Evolutionary conservation across 2,329 filamentous ascomycete species (phyloP).

Genomic region (Botrytis paeoniae): DNA sequence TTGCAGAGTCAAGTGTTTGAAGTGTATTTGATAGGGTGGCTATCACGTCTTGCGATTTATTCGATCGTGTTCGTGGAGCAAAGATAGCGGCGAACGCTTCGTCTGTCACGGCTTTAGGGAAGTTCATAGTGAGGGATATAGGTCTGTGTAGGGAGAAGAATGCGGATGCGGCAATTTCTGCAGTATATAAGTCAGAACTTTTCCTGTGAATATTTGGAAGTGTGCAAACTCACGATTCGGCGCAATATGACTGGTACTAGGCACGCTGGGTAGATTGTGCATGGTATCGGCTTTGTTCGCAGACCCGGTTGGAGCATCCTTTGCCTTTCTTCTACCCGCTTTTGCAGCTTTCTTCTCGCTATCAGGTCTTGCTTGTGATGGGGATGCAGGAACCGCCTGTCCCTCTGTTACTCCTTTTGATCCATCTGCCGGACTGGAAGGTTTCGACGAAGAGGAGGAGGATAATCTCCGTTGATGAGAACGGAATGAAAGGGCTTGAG

Average conservation of each 20-base stretch:
- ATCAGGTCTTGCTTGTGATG: conserved; percentile 28
- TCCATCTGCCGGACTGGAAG: conserved; percentile 40
- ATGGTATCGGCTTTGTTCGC: conserved; percentile 45
- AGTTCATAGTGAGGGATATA: conserved; percentile 80
- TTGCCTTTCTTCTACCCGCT: conserved; percentile 52
- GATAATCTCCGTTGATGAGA: conserved; percentile 38
- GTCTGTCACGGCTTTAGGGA: conserved; percentile 68
- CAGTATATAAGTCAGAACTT: neutral
- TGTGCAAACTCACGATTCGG: conserved; percentile 53
- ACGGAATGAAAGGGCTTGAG: conserved; percentile 34
- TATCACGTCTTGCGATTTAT: conserved; percentile 58
- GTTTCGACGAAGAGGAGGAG: conserved; percentile 41
- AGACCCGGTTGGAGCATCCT: conserved; percentile 44
- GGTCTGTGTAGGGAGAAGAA: conserved; percentile 97
- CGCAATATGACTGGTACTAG: conserved; percentile 69
- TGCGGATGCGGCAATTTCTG: conserved; percentile 82
- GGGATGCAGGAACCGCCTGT: conserved; percentile 27
- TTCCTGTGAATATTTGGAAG: neutral
- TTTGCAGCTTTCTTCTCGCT: conserved; percentile 44
- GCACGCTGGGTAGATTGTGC: conserved; percentile 67
- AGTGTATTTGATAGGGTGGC: conserved; percentile 62
- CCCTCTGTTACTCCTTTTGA: conserved; percentile 34
- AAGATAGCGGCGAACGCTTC: conserved; percentile 86
- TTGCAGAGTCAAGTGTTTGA: conserved; percentile 56
- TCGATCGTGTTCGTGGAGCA: conserved; percentile 50